These are phyloP conservation scores for Hyparrhenia diplandra DNA, from an alignment of 176 grass and related monocot species.

Conservation along the genomic window DNA sequence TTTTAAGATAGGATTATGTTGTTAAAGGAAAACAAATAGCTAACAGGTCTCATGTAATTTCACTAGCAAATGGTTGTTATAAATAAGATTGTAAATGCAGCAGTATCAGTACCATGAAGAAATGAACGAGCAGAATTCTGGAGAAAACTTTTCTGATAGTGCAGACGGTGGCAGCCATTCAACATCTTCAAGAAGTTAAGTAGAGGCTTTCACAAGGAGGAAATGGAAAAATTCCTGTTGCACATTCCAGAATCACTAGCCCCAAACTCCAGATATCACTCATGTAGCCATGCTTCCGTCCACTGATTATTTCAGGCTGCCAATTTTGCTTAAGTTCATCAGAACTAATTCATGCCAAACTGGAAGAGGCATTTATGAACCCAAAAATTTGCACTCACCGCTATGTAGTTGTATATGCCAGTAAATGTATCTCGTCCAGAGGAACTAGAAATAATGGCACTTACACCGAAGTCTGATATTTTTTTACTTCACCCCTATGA, in stretches of 20 bases:
- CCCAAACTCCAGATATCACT: conserved; percentile 99
- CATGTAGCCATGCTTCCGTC: conserved; percentile 62
- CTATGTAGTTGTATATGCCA: conserved; percentile 88
- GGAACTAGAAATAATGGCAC: conserved; percentile 75
- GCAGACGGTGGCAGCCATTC: conserved; percentile 72
- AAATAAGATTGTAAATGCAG: not conserved
- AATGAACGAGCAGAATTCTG: conserved; percentile 93
- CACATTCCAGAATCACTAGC: conserved; percentile 78
- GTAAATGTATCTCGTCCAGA: conserved; percentile 81
- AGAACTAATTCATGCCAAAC: not conserved
- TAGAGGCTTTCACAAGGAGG: conserved; percentile 68
- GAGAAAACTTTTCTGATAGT: conserved; percentile 63
- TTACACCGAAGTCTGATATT: conserved; percentile 96
- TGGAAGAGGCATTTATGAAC: not conserved
- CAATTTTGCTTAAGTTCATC: conserved; percentile 13
- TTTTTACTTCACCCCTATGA: conserved; percentile 95
- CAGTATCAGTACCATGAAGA: conserved; percentile 58
- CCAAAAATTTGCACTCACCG: conserved; percentile 46
- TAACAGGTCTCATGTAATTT: not conserved
- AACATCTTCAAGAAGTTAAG: conserved; percentile 78
- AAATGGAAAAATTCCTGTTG: conserved; percentile 88
- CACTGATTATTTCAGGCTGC: conserved; percentile 91
- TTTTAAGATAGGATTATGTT: not conserved
- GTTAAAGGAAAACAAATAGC: not conserved
- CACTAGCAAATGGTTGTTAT: not conserved